Base-by-base conservation (phyloP, 768 basidiomycete species). In the Cubamyces lactineus region DNA sequence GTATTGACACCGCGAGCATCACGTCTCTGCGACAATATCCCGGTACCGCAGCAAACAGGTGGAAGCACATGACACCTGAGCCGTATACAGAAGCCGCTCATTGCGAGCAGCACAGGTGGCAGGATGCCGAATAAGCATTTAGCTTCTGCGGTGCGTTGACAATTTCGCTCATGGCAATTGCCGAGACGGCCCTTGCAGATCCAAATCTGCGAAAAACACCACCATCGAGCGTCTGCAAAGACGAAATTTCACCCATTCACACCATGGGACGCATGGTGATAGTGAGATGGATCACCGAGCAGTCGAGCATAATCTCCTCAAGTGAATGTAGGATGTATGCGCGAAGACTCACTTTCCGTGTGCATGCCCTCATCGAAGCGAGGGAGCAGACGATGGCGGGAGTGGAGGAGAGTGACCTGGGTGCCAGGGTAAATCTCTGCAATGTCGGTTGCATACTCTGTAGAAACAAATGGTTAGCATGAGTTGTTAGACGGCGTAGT, bases 391-490 rank as follows among this genome's bases (percentile, higher is more conserved):
- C 77, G 80, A 4, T 66, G 42, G 12, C 86, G 79, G 1, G 86
- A 88, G 67, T 89, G 87, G 0, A 88, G 70, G 4, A 89, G 78
- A 0, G 86, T 87, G 1, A 87, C 81, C 0, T 69, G 65, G 67
- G 85, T 86, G 17, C 66, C 66, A 1, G 84, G 84, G 65, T 84
- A 79, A 19, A 86, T 66, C 0, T 77, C 79, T 17, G 81, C 80
- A 55, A 87, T 85, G 70, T 89, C 87, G 3, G 84, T 81, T 0
- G 86, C 86, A 63, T 85, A 85, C 68, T 88, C 87, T 88, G 64
- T 6, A 30, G 41, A 26, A 21, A 12, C 19, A 28, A 47, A 21
- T 12, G 16, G 41, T 52, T 24, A 57, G 43, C 21, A 46, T 2
- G 3, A 19, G 12, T 15, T 15, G 7, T 5, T 38, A 26, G 16